Conservation (phyloP, 2,329 filamentous ascomycete species). For the Penicillium sp. region DNA sequence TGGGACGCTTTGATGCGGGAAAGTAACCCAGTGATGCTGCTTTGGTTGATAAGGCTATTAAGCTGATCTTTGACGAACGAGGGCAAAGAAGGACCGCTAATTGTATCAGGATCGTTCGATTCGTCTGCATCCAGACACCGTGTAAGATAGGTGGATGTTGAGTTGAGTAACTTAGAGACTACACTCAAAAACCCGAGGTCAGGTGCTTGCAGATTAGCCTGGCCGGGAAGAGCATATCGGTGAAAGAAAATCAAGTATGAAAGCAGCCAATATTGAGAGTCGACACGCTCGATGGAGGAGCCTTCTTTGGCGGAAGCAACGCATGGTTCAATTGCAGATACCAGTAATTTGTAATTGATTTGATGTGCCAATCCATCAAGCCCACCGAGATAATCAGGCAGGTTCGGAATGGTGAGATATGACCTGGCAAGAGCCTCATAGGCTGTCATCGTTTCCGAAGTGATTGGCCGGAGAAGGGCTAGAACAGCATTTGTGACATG, state of each 20-base stretch:
- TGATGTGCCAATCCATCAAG: conserved; percentile 47
- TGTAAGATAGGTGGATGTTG: conserved; percentile 56
- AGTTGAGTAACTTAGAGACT: conserved; percentile 57
- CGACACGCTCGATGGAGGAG: conserved; percentile 35
- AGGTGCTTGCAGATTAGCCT: conserved; percentile 41
- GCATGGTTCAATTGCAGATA: conserved; percentile 37
- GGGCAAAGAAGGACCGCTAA: conserved; percentile 36
- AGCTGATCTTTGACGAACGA: conserved; percentile 66
- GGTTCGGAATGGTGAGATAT: conserved; percentile 48
- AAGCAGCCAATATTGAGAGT: conserved; percentile 56
- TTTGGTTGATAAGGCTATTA: conserved; percentile 69
- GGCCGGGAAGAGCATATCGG: conserved; percentile 45
- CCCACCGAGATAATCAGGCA: conserved; percentile 38
- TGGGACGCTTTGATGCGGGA: conserved; percentile 40
- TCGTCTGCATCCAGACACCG: conserved; percentile 48
- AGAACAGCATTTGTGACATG: conserved; percentile 38
- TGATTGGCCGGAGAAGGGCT: conserved; percentile 45
- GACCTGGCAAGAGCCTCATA: conserved; percentile 47
- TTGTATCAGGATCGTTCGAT: conserved; percentile 26
- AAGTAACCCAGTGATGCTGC: conserved; percentile 67
- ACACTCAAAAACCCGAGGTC: conserved; percentile 57
- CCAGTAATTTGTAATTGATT: conserved; percentile 53
- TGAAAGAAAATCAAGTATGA: conserved; percentile 61
- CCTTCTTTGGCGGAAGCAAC: conserved; percentile 28
- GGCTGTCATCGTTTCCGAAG: conserved; percentile 44